Conservation (phyloP, 179 eudicot genomes). For the Spinacia oleracea region DNA sequence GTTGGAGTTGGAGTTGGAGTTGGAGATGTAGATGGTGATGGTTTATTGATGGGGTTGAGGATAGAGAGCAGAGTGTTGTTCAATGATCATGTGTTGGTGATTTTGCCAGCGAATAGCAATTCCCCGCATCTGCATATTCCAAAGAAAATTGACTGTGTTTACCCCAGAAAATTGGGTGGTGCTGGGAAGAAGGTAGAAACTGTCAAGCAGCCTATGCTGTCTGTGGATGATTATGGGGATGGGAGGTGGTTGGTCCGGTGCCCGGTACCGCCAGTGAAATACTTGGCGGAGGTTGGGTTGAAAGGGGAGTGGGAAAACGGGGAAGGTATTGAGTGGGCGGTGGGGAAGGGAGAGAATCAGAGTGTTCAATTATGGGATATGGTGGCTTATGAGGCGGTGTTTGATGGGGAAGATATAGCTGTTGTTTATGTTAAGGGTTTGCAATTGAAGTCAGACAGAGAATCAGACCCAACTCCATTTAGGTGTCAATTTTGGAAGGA, state of each 20-base stretch:
- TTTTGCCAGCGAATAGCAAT: constrained; percentile 33
- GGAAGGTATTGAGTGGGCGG: constrained; percentile 26
- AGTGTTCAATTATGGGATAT: constrained; percentile 58
- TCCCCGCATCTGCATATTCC: constrained; percentile 20
- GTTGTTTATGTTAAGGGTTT: constrained; percentile 85
- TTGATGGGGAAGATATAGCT: constrained; percentile 54
- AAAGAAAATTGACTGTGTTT: constrained; percentile 60
- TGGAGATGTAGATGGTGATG: neutral
- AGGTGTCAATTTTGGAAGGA: constrained; percentile 54
- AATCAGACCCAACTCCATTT: constrained; percentile 60
- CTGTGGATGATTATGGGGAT: constrained; percentile 55
- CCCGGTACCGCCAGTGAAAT: constrained; percentile 57
- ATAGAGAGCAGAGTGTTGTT: constrained; percentile 64
- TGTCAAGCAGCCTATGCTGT: constrained; percentile 39
- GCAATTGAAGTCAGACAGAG: constrained; percentile 63
- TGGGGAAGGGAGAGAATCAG: constrained; percentile 10
- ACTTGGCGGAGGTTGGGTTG: constrained; percentile 47
- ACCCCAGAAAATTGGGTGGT: constrained; percentile 14
- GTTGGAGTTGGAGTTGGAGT: neutral
- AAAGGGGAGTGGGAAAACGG: constrained; percentile 19
- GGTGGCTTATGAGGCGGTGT: constrained; percentile 63
- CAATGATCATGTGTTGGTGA: constrained; percentile 64
- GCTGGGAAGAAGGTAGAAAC: constrained; percentile 15
- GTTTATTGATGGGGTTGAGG: constrained; percentile 23
- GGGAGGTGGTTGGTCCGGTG: constrained; percentile 63